These are phyloP conservation scores for Coemansia sp. DNA, from an alignment of 192 early-diverging fungal genomes.

Conservation along the genomic window DNA sequence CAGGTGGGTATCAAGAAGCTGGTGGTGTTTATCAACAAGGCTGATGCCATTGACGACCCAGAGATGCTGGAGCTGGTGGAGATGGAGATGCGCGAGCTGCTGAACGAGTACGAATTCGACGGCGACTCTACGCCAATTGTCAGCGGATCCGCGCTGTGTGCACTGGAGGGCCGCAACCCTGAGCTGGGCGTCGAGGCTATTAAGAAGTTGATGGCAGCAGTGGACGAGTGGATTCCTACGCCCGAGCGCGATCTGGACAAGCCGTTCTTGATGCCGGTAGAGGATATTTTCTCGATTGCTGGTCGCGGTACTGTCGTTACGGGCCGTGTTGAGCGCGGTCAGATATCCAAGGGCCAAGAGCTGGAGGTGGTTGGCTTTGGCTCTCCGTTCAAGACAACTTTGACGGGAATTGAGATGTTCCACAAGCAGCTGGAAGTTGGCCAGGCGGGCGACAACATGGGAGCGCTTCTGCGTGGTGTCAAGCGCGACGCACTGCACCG, in stretches of 20 bases:
- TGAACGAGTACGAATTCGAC: constrained; percentile 86
- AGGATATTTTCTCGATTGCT: constrained; percentile 98
- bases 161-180: constrained; percentile 85
- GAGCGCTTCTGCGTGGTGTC: constrained; percentile 92
- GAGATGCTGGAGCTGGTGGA: constrained; percentile 99
- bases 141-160: constrained; percentile 91
- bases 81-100: constrained; percentile 97
- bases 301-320: constrained; percentile 96
- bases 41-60: constrained; percentile 91
- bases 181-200: constrained; percentile 90
- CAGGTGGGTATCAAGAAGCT: constrained; percentile 92
- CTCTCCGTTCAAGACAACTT: constrained; percentile 80
- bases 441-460: constrained; percentile 98
- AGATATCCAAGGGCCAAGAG: constrained; percentile 89
- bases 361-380: constrained; percentile 97
- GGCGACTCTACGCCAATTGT: constrained; percentile 90
- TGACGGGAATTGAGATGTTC: constrained; percentile 99
- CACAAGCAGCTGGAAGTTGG: constrained; percentile 98
- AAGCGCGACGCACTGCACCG: constrained; percentile 95
- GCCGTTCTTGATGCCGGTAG: constrained; percentile 98
- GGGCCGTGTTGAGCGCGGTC: constrained; percentile 92
- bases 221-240: constrained; percentile 89
- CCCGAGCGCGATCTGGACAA: constrained; percentile 93
- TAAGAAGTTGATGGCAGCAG: constrained; percentile 86
- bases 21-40: constrained; percentile 99